Base-by-base conservation (phyloP, 225 moss, liverwort and hornwort species). In the Straminergon stramineum region DNA sequence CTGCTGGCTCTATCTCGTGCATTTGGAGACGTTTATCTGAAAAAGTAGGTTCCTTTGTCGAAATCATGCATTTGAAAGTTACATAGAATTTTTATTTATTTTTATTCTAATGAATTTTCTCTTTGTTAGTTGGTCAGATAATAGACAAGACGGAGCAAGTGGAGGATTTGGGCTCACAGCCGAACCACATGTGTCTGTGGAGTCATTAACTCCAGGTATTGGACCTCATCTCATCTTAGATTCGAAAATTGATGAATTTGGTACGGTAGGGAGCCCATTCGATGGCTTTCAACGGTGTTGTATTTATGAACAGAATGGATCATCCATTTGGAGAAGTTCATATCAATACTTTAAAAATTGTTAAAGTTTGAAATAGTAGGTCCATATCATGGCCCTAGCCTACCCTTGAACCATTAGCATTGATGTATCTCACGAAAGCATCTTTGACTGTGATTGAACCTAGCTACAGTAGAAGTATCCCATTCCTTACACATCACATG, bases 81-180 rank as follows among this genome's bases (percentile, higher is more conserved):
- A 12, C 17, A 39, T 39, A 7, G 7, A 34, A 53, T 66, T 60
- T 64, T 34, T n/a, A 11, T 35, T 48, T 75, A n/a, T n/a, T 73
- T 28, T 62, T 23, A 63, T 57, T 65, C 82, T 87, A 77, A 89
- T 85, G 31, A 27, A 78, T 77, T 58, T 17, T 26, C 43, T 75
- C 79, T 43, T 60, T 85, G 53, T 85, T 89, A 98, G 98, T 92
- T 98, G 97, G 98, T 91, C 98, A 84, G 98, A 97, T 67, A 92
- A 93, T 67, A 92, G 70, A 89, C 78, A 79, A 35, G 88, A 96
- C 41, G 96, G 96, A n/a, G 97, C 97, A 68, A 92, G 93, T 51
- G 99, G 99, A 88, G 99, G 99, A 62, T 99, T 93, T 90, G 99
- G 99, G 58, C 93, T 99, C 45, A 99, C 97, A 69, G 97, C 97